Base-by-base conservation (phyloP, 208 protist species). In the Acanthamoeba triangularis region DNA sequence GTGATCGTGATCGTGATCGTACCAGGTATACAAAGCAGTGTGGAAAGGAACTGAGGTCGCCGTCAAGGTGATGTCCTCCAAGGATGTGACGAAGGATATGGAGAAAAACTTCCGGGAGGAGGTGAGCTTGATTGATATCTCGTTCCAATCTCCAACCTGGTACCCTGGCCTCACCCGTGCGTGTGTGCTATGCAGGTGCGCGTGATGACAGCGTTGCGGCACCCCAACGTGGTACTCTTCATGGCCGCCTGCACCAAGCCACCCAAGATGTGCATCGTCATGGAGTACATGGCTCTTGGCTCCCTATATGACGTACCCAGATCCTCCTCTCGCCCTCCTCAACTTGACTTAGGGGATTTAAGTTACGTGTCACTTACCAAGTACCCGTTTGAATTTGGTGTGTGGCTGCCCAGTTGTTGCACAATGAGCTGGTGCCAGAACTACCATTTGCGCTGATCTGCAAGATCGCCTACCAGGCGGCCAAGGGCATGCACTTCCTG, bases 191-290 rank as follows among this genome's bases (percentile, higher is more conserved):
- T 30, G 2, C 3, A 47, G 16, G 37, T 97, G 20, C 67, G 52
- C 16, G 95, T 97, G 44, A 94, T 97, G 69, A 96, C 69, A 0
- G 37, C 96, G 20, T 44, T 97, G 47, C 44, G 90, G 23, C 96
- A 97, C 33, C 96, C 96, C 52, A 97, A 97, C 56, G 72, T 97
- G 6, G 91, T 96, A 0, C 95, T 97, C 14, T 97, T 97, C 56
- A 97, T 92, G 85, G 85, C 54, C 16, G 85, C 85, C 8, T 72
- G 59, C 52, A 92, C 61, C 54, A 92, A 92, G n/a, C 85, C 85
- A 30, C 85, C 85, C 54, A 47, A 47, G 52, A 52, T 92, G 63
- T 92, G 49, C 85, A 92, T 92, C 41, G 56, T 92, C 11, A 92
- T 92, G 85, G 85, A 92, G 63, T 72, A 44, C 11, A 85, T 85